Base-by-base conservation (phyloP, 345 rosid genomes). In the Linum tenue region DNA sequence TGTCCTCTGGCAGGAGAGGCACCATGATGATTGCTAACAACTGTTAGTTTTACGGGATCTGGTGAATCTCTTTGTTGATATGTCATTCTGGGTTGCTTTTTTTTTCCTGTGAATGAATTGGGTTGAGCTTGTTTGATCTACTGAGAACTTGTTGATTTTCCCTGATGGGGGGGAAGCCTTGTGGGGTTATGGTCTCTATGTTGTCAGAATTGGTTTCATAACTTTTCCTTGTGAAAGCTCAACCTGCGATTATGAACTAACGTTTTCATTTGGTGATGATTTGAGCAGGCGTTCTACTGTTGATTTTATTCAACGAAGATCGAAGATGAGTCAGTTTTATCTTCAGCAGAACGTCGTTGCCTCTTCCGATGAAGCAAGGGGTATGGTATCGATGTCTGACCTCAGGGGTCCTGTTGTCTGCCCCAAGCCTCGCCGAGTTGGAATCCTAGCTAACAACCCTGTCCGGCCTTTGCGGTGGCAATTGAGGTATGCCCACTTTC, bases 391-490 rank as follows among this genome's bases (percentile, higher is more conserved):
- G 4, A 72, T 71, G 7, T 73, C 57, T 55, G 89, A 84, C 58
- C 78, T 69, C 42, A 83, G 71, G 81, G 92, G 77, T 60, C 70
- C 80, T 10, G 78, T 94, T 36, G 78, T 86, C 72, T 90, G 96
- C 68, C 99, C 97, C n/a, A 94, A 81, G 82, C 99, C 97, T 55
- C 88, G 89, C 37, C 87, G 92, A 6, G 73, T 84, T 43, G 86
- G 89, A 55, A 58, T 69, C 48, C 72, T 78, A 16, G 69, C 84
- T 2, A 77, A 68, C 65, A 81, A 69, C 73, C 76, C 71, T 15
- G 53, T 48, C 62, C 75, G 75, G 72, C 77, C 90, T 1, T 70
- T 82, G 40, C 77, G 85, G 70, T 84, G 78, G 74, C 85, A 81
- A 41, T 35, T 74, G 62, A 81, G 94, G 98, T 87, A 73, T 56